These are phyloP conservation scores for Penicillium janthinellum DNA, from an alignment of 2,329 filamentous ascomycete genomes.

Conservation along the genomic window DNA sequence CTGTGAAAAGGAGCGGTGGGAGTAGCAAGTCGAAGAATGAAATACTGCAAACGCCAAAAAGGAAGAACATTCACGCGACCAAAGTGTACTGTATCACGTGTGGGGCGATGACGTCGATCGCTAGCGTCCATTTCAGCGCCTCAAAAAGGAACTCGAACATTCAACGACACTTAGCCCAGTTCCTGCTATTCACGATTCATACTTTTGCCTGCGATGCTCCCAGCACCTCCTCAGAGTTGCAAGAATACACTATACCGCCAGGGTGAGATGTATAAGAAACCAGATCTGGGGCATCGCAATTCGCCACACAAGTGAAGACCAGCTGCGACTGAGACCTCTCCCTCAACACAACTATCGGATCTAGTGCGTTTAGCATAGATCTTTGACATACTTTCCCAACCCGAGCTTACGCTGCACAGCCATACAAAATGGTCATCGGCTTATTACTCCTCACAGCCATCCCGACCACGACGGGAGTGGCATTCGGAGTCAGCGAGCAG, in stretches of 20 bases:
- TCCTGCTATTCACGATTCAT: neutral
- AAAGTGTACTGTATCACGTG: slow-evolving; percentile 6
- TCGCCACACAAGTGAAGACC: slow-evolving; percentile 1
- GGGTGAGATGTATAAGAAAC: slow-evolving; percentile 13
- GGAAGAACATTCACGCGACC: slow-evolving; percentile 1
- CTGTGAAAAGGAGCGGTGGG: neutral
- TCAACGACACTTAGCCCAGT: neutral
- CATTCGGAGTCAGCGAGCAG: slow-evolving; percentile 49
- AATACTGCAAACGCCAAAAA: neutral
- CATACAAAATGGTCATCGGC: slow-evolving; percentile 43
- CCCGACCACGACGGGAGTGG: slow-evolving; percentile 51
- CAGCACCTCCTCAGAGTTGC: neutral
- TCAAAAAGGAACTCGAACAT: neutral
- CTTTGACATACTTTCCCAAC: neutral
- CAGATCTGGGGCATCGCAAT: slow-evolving; percentile 4
- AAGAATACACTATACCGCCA: neutral
- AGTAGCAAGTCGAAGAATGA: neutral
- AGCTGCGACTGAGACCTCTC: neutral
- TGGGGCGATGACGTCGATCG: slow-evolving; percentile 24
- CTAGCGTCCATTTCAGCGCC: neutral
- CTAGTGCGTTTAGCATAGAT: neutral
- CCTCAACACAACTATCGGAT: neutral
- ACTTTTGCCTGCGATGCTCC: neutral
- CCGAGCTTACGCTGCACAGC: neutral
- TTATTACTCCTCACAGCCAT: slow-evolving; percentile 44